Evolutionary conservation across 345 rosid genomes (phyloP), one percentile per base, ranked within the genome.

Genomic region (Citrus inodora): DNA sequence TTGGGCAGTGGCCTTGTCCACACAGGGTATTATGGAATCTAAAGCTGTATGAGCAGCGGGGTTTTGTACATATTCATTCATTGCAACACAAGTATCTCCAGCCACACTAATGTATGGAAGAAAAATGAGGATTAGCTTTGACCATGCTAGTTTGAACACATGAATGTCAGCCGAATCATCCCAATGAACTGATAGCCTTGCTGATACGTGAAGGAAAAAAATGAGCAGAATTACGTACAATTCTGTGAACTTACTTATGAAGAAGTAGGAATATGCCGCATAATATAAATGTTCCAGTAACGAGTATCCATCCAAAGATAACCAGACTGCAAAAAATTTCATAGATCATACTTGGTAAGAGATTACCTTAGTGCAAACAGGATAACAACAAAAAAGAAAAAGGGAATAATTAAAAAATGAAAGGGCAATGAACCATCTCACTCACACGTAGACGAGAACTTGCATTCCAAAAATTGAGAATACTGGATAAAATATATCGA

Each of bases 211-310:
- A 7, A 9, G 25, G 19, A 21, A 74, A 21, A 24, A 75, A 9
- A 17, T 28, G 9, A 46, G 19, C 17, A 16, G 33, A 74, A 74
- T 53, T 73, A 1, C n/a, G 21, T 37, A n/a, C 46, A 22, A 28
- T 73, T 42, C 30, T 27, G 30, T 70, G 6, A 69, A 83, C 90
- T 85, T 90, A 96, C 98, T 96, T 96, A 72, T 96, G 99, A 75
- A 96, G 89, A 55, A 92, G 86, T 73, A 94, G 94, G 85, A 96
- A 96, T 62, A 89, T 87, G 78, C 99, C 98, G 7, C 98, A 88
- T 72, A 96, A 82, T 46, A 94, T 88, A 85, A 94, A 96, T 70
- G 97, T 91, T 74, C 97, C 99, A 0, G 99, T 76, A 33, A 96
- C 98, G 76, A 96, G 89, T 68, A 91, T 73, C 99, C 99, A 96